Conservation (phyloP, 208 protist genomes). For the Endotrypanum monterogeii region DNA sequence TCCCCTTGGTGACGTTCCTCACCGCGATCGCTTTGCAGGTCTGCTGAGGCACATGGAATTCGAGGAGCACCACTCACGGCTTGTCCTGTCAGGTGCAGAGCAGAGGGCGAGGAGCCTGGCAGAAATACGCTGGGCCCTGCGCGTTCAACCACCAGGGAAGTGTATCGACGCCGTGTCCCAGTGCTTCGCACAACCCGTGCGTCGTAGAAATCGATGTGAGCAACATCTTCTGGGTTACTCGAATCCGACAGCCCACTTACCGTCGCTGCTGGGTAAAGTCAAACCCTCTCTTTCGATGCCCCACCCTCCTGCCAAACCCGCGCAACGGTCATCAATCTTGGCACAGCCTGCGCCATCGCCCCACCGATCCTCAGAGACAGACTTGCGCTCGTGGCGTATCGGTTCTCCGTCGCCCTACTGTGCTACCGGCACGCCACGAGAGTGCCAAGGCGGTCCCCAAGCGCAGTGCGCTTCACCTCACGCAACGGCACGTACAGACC, state of each 20-base stretch:
- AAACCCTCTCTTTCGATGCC: background rate
- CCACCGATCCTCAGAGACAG: background rate
- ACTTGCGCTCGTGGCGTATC: background rate
- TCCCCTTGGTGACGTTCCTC: background rate
- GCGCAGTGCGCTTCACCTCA: background rate
- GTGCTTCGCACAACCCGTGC: background rate
- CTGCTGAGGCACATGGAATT: background rate
- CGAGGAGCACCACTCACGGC: conserved; percentile 10
- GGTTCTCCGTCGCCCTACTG: background rate
- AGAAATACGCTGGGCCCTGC: conserved; percentile 21
- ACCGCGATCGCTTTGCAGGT: background rate
- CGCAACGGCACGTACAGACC: background rate
- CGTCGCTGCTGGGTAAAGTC: conserved; percentile 4
- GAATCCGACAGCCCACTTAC: background rate
- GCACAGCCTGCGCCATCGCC: background rate
- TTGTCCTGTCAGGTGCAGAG: conserved; percentile 1
- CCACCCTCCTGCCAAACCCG: background rate
- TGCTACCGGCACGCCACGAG: too few species aligned
- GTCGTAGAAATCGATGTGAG: background rate
- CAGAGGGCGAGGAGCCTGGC: conserved; percentile 8
- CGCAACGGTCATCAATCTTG: background rate
- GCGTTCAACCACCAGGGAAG: conserved; percentile 2
- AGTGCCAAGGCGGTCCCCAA: background rate
- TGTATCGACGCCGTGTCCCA: conserved; percentile 1
- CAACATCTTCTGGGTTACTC: background rate